These are phyloP conservation scores for Cladosporium sp. DNA, from an alignment of 2,329 filamentous ascomycete species.

Conservation along the genomic window DNA sequence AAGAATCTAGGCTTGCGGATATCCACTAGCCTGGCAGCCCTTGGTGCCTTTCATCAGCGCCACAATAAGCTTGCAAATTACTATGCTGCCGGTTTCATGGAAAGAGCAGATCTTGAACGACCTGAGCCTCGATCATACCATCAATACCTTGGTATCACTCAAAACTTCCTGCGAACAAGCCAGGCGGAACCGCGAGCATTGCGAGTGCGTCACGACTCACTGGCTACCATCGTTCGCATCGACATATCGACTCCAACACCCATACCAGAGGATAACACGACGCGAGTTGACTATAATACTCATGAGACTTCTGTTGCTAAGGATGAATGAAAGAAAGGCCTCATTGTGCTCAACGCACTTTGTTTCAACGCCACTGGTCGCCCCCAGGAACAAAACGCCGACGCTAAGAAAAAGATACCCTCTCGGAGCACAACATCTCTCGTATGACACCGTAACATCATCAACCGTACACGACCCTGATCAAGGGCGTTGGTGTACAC, in stretches of 20 bases:
- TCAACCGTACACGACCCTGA: not conserved
- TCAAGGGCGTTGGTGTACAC: not conserved
- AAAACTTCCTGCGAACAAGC: not conserved
- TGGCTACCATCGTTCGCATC: not conserved
- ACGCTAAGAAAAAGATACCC: conserved; percentile 13
- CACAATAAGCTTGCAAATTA: not conserved
- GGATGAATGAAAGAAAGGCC: not conserved
- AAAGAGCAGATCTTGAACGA: not conserved
- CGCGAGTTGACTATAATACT: not conserved
- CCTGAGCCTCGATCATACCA: not conserved
- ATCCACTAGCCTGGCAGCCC: not conserved
- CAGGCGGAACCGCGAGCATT: not conserved
- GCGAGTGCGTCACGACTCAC: not conserved
- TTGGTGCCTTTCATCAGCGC: not conserved
- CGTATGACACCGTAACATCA: conserved; percentile 4
- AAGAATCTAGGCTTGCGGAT: not conserved
- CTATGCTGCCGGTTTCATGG: not conserved
- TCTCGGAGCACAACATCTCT: not conserved
- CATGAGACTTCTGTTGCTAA: not conserved
- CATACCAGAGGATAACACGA: not conserved
- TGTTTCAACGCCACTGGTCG: not conserved
- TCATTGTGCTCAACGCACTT: not conserved
- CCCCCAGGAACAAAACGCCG: not conserved
- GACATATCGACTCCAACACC: not conserved
- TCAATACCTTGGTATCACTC: not conserved